These are phyloP conservation scores for Neofusicoccum ribis DNA, from an alignment of 2,329 filamentous ascomycete genomes.

Conservation along the genomic window DNA sequence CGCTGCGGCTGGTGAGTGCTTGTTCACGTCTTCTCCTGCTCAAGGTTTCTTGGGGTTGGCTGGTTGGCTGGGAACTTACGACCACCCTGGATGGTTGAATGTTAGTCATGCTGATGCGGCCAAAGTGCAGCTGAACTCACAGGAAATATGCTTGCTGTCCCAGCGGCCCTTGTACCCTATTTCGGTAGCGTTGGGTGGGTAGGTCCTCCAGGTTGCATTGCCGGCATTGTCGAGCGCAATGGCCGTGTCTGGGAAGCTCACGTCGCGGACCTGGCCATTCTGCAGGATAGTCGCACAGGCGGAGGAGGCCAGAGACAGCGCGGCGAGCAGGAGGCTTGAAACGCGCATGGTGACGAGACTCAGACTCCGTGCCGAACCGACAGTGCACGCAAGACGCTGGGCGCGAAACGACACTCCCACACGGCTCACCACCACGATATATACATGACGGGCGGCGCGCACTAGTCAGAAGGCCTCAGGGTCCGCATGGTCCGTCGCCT, in stretches of 20 bases:
- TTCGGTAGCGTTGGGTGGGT: constrained; percentile 53
- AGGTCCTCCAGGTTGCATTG: constrained; percentile 48
- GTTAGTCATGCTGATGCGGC: background rate
- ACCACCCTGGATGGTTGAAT: constrained; percentile 46
- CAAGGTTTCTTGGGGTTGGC: background rate
- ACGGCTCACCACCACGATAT: background rate
- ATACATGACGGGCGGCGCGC: background rate
- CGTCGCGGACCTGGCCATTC: constrained; percentile 44
- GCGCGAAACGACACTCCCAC: background rate
- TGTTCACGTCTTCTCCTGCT: too few species aligned
- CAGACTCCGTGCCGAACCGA: background rate
- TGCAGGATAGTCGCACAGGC: constrained; percentile 43
- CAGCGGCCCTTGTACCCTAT: constrained; percentile 64
- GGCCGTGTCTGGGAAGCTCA: constrained; percentile 42
- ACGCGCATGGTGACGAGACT: background rate
- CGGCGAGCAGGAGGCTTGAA: constrained; percentile 3
- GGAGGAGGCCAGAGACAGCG: constrained; percentile 23
- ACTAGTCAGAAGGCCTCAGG: background rate
- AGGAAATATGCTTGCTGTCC: constrained; percentile 62
- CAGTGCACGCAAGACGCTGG: background rate
- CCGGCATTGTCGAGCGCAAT: constrained; percentile 27
- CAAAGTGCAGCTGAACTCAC: constrained; percentile 28
- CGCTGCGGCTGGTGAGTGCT: constrained; percentile 36
- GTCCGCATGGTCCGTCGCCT: background rate
- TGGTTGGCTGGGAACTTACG: constrained; percentile 41